phyloP scores from a whole-genome alignment of 225 moss, liverwort and hornwort species.

The Bryoerythrophyllum caledonicum region DNA sequence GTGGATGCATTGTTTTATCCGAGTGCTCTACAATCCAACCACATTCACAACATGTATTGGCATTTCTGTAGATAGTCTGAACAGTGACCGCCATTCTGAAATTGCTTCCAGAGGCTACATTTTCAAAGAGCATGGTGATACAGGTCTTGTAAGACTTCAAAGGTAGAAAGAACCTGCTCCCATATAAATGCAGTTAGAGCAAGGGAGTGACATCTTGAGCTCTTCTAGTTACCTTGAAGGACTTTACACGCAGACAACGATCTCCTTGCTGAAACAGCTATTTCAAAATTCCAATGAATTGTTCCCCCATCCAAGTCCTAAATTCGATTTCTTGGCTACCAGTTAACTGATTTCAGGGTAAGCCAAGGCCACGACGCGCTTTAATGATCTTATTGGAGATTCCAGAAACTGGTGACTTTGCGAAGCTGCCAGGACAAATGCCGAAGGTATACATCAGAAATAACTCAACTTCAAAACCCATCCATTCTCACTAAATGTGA shows the following conservation, averaged over 20 bases:
- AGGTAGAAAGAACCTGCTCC: too few species aligned
- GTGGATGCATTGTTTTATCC: too few species aligned
- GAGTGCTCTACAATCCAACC: too few species aligned
- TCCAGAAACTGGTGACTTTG: slow-evolving; percentile 71
- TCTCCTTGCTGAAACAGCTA: too few species aligned
- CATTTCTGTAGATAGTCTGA: too few species aligned
- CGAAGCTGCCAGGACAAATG: slow-evolving; percentile 53
- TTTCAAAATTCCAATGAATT: background rate
- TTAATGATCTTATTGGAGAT: slow-evolving; percentile 64
- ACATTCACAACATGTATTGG: too few species aligned
- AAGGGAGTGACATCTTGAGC: background rate
- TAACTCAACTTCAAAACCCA: background rate
- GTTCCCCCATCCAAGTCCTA: background rate
- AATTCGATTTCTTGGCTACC: slow-evolving; percentile 14
- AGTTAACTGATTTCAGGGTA: slow-evolving; percentile 63
- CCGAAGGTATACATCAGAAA: slow-evolving; percentile 22
- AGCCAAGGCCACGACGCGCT: slow-evolving; percentile 66
- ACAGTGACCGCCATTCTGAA: too few species aligned
- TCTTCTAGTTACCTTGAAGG: background rate
- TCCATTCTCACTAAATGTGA: too few species aligned
- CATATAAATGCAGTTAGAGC: too few species aligned
- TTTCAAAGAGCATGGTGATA: too few species aligned
- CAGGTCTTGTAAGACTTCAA: background rate
- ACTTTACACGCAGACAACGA: too few species aligned
- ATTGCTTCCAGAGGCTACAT: too few species aligned